phyloP scores from a whole-genome alignment of 495 filamentous ascomycete species.

The Cercophora newfieldiana region DNA sequence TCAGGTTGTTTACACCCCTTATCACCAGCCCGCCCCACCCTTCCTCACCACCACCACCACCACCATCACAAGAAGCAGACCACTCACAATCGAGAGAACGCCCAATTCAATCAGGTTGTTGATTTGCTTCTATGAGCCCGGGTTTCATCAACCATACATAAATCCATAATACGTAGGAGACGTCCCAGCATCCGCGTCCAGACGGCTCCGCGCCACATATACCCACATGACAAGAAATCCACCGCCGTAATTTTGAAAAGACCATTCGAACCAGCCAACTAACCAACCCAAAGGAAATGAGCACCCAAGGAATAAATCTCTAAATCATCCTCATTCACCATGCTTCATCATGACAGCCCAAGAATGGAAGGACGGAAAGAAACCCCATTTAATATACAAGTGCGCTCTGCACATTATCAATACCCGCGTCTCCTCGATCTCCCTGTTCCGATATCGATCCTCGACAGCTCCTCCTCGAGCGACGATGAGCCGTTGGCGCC shows the following conservation, averaged over 20 bases:
- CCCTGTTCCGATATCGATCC: slow-evolving; percentile 77
- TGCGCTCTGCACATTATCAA: neutral
- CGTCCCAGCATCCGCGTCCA: neutral
- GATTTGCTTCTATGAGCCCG: neutral
- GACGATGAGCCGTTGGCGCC: slow-evolving; percentile 49
- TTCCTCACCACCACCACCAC: too few relatives aligned
- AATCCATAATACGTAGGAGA: too few relatives aligned
- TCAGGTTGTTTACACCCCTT: too few relatives aligned
- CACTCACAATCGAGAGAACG: too few relatives aligned
- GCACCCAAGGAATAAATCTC: neutral
- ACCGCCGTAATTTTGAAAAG: neutral
- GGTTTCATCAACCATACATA: neutral
- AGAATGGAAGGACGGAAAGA: neutral
- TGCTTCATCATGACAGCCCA: neutral
- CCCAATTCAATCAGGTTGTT: neutral
- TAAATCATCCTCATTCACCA: neutral
- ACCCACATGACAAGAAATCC: neutral
- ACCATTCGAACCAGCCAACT: neutral
- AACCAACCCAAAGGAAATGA: neutral
- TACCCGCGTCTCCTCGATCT: slow-evolving; percentile 28
- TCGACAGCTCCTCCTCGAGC: slow-evolving; percentile 75
- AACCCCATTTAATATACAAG: neutral
- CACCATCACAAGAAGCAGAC: too few relatives aligned
- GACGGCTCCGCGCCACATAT: neutral
- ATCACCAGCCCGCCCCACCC: too few relatives aligned